phyloP scores from a whole-genome alignment of 176 grass and related monocot genomes.

The Aegilops bicornis region DNA sequence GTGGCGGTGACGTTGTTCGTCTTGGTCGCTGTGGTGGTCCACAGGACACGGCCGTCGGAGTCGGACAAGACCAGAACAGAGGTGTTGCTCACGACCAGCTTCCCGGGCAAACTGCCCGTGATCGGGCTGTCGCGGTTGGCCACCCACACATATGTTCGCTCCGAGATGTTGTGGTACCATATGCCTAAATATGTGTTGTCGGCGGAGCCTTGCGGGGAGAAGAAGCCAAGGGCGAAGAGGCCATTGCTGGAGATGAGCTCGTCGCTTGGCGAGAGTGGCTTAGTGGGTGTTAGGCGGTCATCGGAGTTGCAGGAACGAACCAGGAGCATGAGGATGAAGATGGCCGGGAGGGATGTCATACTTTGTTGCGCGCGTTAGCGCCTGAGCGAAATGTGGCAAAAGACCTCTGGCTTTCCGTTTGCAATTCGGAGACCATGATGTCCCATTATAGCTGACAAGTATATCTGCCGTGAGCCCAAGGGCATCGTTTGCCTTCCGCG shows the following conservation, averaged over 20 bases:
- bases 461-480: too few species aligned
- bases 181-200: slow-evolving; percentile 25
- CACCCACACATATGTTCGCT: slow-evolving; percentile 26
- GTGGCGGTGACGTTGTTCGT: background rate
- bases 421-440: too few species aligned
- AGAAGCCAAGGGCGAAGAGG: slow-evolving; percentile 52
- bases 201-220: slow-evolving; percentile 24
- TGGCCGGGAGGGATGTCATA: too few species aligned
- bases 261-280: slow-evolving; percentile 16
- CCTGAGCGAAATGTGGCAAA: too few species aligned
- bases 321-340: slow-evolving; percentile 8
- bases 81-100: slow-evolving; percentile 13
- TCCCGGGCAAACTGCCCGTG: background rate
- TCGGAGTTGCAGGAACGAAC: slow-evolving; percentile 4
- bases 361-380: too few species aligned
- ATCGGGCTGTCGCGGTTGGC: slow-evolving; percentile 51
- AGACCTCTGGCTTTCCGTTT: too few species aligned
- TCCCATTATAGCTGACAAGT: too few species aligned
- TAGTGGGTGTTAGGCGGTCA: slow-evolving; percentile 34
- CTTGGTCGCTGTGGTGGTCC: background rate
- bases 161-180: slow-evolving; percentile 40
- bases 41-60: background rate
- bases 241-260: slow-evolving; percentile 30
- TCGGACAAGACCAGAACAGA: slow-evolving; percentile 27
- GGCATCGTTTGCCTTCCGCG: too few species aligned